Evolutionary conservation across 2,329 filamentous ascomycete genomes (phyloP).

Genomic region (Fusarium decemcellulare): DNA sequence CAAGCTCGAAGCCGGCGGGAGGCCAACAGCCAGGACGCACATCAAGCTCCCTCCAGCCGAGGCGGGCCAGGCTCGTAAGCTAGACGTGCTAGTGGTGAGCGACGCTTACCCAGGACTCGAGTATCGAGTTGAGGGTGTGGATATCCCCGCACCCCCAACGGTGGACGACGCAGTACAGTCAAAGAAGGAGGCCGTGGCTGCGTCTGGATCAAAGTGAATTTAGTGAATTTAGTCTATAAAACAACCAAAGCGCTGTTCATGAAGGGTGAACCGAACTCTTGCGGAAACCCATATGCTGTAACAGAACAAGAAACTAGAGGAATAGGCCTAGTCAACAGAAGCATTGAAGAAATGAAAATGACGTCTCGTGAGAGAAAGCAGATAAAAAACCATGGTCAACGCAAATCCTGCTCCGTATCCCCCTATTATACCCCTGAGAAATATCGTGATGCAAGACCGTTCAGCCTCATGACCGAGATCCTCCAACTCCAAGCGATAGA

Average conservation of each 20-base stretch:
- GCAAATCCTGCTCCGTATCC: slow-evolving; percentile 7
- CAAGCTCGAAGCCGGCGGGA: slow-evolving; percentile 58
- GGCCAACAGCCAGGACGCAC: slow-evolving; percentile 66
- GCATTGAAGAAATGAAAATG: slow-evolving; percentile 4
- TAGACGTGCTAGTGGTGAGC: slow-evolving; percentile 85
- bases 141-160: slow-evolving; percentile 64
- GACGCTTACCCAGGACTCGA: slow-evolving; percentile 89
- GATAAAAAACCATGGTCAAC: background rate
- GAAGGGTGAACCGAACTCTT: slow-evolving; percentile 2
- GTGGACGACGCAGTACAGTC: slow-evolving; percentile 63
- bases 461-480: slow-evolving; percentile 37
- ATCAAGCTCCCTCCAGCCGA: slow-evolving; percentile 72
- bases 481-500: slow-evolving; percentile 41
- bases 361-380: slow-evolving; percentile 37
- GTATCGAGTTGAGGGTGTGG: slow-evolving; percentile 62
- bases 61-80: slow-evolving; percentile 66
- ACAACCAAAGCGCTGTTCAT: slow-evolving; percentile 16
- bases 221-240: slow-evolving; percentile 40
- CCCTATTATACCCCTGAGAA: slow-evolving; percentile 41
- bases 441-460: slow-evolving; percentile 37
- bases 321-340: slow-evolving; percentile 12
- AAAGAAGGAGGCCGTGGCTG: slow-evolving; percentile 51
- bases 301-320: slow-evolving; percentile 19
- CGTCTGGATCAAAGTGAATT: slow-evolving; percentile 37
- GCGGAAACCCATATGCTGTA: slow-evolving; percentile 20